phyloP scores from a whole-genome alignment of 495 filamentous ascomycete species.

The Daldinia concentrica region DNA sequence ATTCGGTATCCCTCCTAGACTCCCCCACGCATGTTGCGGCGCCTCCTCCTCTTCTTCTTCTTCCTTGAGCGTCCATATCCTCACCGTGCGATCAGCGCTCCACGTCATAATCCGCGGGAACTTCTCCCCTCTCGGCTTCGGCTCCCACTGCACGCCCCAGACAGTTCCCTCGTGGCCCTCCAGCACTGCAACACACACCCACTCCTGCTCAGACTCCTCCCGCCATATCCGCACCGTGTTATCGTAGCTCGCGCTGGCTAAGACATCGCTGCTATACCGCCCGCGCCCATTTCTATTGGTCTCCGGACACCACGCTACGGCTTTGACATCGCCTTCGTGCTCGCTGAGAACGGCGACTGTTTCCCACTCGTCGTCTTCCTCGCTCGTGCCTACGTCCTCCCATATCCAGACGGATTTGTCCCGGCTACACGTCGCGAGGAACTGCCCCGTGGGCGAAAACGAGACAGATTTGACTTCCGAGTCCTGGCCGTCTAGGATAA shows the following conservation, averaged over 20 bases:
- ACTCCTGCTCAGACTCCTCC: conserved; percentile 88
- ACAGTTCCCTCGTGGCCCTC: conserved; percentile 83
- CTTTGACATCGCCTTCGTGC: conserved; percentile 94
- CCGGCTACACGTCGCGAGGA: conserved; percentile 86
- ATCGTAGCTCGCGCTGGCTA: conserved; percentile 91
- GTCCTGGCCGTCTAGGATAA: conserved; percentile 92
- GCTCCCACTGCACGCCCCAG: conserved; percentile 88
- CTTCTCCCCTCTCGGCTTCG: conserved; percentile 48
- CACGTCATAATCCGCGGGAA: conserved; percentile 76
- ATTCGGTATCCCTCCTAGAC: conserved; percentile 69
- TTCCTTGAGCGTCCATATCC: conserved; percentile 76
- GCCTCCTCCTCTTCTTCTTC: conserved; percentile 59
- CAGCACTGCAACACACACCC: conserved; percentile 86
- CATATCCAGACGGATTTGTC: conserved; percentile 99
- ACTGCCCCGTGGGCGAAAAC: conserved; percentile 80
- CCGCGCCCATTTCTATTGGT: conserved; percentile 57
- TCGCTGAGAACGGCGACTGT: conserved; percentile 93
- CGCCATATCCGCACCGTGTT: conserved; percentile 88
- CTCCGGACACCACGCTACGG: conserved; percentile 86
- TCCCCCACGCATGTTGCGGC: conserved; percentile 48
- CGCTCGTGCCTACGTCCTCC: conserved; percentile 79
- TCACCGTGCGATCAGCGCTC: conserved; percentile 79
- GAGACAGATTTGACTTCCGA: conserved; percentile 89
- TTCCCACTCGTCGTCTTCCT: conserved; percentile 92
- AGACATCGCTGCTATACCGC: conserved; percentile 64